Conservation (phyloP, 768 basidiomycete species). For the Xerocomus potaroensis region DNA sequence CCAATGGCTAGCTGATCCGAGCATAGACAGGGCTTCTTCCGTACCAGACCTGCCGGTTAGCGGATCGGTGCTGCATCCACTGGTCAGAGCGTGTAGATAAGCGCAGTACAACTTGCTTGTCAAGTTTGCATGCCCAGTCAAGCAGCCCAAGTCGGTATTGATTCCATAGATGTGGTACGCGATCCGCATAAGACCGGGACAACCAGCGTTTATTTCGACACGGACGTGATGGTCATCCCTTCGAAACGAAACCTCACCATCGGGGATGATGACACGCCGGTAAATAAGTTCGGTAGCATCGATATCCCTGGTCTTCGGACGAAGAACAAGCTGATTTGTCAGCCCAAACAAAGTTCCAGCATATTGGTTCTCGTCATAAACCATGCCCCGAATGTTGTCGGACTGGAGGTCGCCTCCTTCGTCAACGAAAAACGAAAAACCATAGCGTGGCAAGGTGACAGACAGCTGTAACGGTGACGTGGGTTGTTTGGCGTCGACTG, state of each 20-base stretch:
- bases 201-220: background rate
- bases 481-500: conserved; percentile 11
- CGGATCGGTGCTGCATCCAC: too few relatives aligned
- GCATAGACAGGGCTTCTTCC: too few relatives aligned
- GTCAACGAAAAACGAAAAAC: too few relatives aligned
- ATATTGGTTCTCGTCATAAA: conserved; percentile 39
- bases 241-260: conserved; percentile 33
- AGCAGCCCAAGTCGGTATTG: too few relatives aligned
- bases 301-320: conserved; percentile 15
- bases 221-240: conserved; percentile 7
- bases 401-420: conserved; percentile 20
- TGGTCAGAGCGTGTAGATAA: too few relatives aligned
- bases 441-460: conserved; percentile 36
- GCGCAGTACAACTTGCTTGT: too few relatives aligned
- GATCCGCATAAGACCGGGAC: too few relatives aligned
- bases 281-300: background rate
- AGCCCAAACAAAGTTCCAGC: conserved; percentile 44
- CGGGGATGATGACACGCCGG: conserved; percentile 35
- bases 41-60: too few relatives aligned
- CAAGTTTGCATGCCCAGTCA: too few relatives aligned
- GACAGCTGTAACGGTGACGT: conserved; percentile 14
- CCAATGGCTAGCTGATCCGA: too few relatives aligned
- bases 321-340: conserved; percentile 36
- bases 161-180: too few relatives aligned
- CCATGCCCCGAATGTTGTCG: conserved; percentile 36